Evolutionary conservation across 331 rosid genomes (phyloP), one percentile per base, ranked within the genome.

Genomic region (Ulmus americana): DNA sequence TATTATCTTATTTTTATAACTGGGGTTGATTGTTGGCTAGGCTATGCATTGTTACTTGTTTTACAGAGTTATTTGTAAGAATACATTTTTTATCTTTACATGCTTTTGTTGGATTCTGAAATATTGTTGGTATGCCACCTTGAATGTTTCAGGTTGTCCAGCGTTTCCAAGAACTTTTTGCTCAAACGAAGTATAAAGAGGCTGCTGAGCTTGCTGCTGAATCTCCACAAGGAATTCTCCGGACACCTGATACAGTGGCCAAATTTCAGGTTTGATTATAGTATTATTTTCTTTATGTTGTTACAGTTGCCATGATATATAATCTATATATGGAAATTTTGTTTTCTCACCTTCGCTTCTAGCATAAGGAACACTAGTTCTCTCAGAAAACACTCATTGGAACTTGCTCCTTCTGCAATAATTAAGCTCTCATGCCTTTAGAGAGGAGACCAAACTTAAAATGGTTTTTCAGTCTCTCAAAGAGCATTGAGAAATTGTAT

Each of bases 161-260:
- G 77, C 95, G 90, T 64, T 94, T 94, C 74, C 98, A 94, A 79
- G 98, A 94, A 77, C 82, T 94, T 46, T 94, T 94, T 87, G 98
- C 98, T 54, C 98, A 94, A 81, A 89, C 96, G 6, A 90, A 90
- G 76, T 90, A 90, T 75, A 86, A 90, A 75, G 96, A 86, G 79
- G 96, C 96, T 63, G 95, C 96, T 15, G 96, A 90, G 69, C 88
- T 90, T 79, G 96, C 96, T 38, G 95, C 95, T 20, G 95, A 86
- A 70, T 90, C 97, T 70, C 95, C 97, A 0, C 95, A 87, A 70
- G 97, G 97, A 77, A 81, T 90, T 66, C 91, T 90, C 58, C 91
- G 95, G 6, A 90, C 95, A 2, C 97, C 97, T 2, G 96, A 89
- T 61, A 89, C 96, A 18, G 95, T 90, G 74, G 91, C 91, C 66